Evolutionary conservation across 805 yeast genomes (phyloP), one percentile per base, ranked within the genome.

Genomic region (Tanozyma kutaoensis): DNA sequence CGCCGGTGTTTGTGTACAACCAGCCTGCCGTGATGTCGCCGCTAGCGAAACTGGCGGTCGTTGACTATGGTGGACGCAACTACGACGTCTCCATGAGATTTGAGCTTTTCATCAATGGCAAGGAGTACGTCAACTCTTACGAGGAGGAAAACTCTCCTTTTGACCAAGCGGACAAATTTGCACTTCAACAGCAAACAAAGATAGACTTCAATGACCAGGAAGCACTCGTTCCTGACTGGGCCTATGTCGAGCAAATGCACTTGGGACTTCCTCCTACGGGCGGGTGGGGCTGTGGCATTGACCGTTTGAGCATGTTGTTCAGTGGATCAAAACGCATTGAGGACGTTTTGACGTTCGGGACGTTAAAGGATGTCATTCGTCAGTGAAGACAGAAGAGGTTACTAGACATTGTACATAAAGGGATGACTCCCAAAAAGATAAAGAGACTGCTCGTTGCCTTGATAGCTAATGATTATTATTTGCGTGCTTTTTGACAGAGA

Each of bases 221-320:
- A 33, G 50, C 73, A 4, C 56, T 77, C 20, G 46, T 76, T 0
- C 81, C 93, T 0, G 98, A 91, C 46, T 53, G 68, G 41, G 61
- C 62, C 25, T 91, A 72, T 45, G 69, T 85, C 1, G 63, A 68
- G 23, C 69, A 76, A 11, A 74, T 91, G 86, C 88, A 82, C 45
- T 81, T 76, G 66, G 97, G 95, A 1, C 66, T 91, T 55, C 96
- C 97, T 3, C 98, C 98, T 1, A 88, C 96, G 3, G 97, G 94
- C 2, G 99, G 99, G 0, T 81, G 95, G 81, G 99, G 98, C 1
- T 56, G 93, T 33, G 99, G 99, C 0, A 64, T 91, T 13, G 99
- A 91, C 45, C 52, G 99, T 28, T 50, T 91, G 20, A 73, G 76
- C 28, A 84, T 88, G 96, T 49, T 82, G 12, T 53, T 88, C 18